Evolutionary conservation across 1,139 yeast genomes (phyloP).

Genomic region (Pichia sp.): DNA sequence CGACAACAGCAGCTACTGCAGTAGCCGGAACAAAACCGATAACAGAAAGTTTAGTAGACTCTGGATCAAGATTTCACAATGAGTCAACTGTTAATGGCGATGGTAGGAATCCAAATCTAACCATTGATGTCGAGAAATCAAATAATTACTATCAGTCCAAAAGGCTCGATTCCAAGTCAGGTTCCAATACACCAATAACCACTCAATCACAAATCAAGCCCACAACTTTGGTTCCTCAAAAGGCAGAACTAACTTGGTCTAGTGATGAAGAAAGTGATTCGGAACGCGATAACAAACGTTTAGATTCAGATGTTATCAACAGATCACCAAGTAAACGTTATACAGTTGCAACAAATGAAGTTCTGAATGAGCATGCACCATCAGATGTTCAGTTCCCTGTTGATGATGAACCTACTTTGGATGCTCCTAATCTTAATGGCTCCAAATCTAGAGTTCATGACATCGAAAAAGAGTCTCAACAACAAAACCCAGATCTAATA

Average conservation of each 20-base stretch:
- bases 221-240: conserved; percentile 65
- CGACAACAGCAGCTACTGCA: conserved; percentile 3
- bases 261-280: conserved; percentile 61
- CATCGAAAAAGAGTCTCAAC: not conserved
- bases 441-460: not conserved
- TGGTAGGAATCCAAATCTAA: conserved; percentile 1
- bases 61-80: no score
- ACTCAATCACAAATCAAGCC: conserved; percentile 40
- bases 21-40: not conserved
- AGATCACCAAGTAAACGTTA: conserved; percentile 15
- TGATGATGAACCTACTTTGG: conserved; percentile 6
- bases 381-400: conserved; percentile 14
- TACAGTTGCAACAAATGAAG: conserved; percentile 14
- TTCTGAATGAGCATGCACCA: conserved; percentile 14
- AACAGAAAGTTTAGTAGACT: no score
- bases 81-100: not conserved
- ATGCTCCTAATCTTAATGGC: not conserved
- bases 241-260: conserved; percentile 75
- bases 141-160: conserved; percentile 1
- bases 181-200: conserved; percentile 15
- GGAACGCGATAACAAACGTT: not conserved
- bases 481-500: conserved; percentile 15
- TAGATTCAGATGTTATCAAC: conserved; percentile 3
- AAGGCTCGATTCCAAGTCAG: conserved; percentile 6
- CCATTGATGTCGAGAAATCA: conserved; percentile 8